Evolutionary conservation across 768 basidiomycete genomes (phyloP), one percentile per base, ranked within the genome.

Genomic region (Podaxis carcinomalis): DNA sequence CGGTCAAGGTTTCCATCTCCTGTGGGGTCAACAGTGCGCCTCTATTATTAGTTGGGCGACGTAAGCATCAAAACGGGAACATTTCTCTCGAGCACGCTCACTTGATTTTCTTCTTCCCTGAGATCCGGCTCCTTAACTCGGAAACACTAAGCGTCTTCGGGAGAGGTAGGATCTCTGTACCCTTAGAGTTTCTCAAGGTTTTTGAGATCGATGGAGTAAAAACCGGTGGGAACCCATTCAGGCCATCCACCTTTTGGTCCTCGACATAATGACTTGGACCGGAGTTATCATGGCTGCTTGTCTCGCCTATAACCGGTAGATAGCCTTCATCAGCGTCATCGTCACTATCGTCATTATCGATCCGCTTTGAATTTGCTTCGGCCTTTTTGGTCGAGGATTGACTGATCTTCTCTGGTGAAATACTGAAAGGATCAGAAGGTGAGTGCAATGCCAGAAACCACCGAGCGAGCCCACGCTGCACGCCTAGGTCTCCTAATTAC

Each of bases 1-100:
- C 83, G 2, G 92, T 92, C 62, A 95, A 71, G 25, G 78, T 81
- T 62, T 87, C 83, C 92, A 94, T 93, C 73, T 95, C 92, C 52
- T 83, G 75, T 5, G 92, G 90, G 2, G 90, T 90, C 64, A 95
- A 75, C 62, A 93, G 70, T 23, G 85, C 84, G 5, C 88, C 88
- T 74, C 89, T 89, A 68, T 56, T 6, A 42, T 51, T 23, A 58
- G 47, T 47, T 63, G 55, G 54, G 49, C 58, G 32, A 51, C 27
- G 55, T 62, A 50, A 64, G 49, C 39, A 62, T 64, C 19, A 67
- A 64, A 36, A 47, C 46, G 42, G n/a, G 28, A 50, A 19, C 56
- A 63, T 53, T 59, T 53, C 28, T 42, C 53, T 16, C 32, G 63
- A 51, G 27, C 35, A 47, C 2, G 75, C 82, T 67, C 70, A 90